These are phyloP conservation scores for Cutaneotrichosporon sp. DNA, from an alignment of 1,284 basidiomycete genomes.

Conservation along the genomic window DNA sequence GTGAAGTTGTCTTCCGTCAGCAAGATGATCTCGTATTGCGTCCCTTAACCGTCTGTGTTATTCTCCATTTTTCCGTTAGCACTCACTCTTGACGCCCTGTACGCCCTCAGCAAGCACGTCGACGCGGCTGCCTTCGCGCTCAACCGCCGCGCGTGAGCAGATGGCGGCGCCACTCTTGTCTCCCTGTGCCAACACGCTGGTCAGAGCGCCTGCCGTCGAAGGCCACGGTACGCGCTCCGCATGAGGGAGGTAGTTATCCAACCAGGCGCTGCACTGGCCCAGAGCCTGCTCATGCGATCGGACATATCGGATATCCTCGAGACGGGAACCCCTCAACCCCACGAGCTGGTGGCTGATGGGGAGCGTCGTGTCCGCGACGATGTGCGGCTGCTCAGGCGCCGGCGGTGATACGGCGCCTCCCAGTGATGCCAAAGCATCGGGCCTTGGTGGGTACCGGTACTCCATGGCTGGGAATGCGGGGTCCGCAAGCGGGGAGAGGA, in stretches of 20 bases:
- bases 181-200: conserved; percentile 29
- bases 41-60: neutral
- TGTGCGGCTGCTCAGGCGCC: neutral
- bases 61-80: neutral
- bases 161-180: conserved; percentile 43
- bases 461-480: neutral
- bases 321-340: conserved; percentile 31
- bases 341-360: conserved; percentile 50
- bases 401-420: neutral
- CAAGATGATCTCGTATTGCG: neutral
- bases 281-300: conserved; percentile 53
- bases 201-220: conserved; percentile 48
- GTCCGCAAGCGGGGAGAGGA: conserved; percentile 24
- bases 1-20: conserved; percentile 49
- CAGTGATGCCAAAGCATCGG: neutral
- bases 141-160: conserved; percentile 41
- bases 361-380: conserved; percentile 29
- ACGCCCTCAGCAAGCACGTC: conserved; percentile 43
- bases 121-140: conserved; percentile 31
- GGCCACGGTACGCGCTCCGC: conserved; percentile 35
- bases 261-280: conserved; percentile 47
- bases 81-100: conserved; percentile 47
- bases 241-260: conserved; percentile 34
- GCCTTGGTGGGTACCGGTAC: neutral
- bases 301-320: conserved; percentile 44